Evolutionary conservation across 352 stramenopile species (phyloP).

Genomic region (Phytophthora megakarya): DNA sequence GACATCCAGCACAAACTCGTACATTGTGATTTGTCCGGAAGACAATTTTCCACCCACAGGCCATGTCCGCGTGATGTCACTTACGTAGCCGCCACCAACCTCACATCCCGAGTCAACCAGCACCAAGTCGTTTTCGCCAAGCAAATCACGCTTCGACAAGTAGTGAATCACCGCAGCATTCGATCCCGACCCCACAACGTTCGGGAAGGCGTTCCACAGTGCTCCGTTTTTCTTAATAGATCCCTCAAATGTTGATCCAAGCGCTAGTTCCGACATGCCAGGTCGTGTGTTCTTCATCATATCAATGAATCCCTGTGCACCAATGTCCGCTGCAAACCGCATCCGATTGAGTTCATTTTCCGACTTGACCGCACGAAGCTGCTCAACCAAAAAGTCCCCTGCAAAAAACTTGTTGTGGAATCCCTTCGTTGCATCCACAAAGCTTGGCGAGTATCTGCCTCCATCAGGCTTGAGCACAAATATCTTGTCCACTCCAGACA

Average conservation of each 20-base stretch:
- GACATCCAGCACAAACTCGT: slow-evolving; percentile 79
- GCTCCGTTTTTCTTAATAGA: slow-evolving; percentile 78
- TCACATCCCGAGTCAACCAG: slow-evolving; percentile 86
- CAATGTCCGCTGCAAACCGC: slow-evolving; percentile 75
- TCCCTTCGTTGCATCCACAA: slow-evolving; percentile 60
- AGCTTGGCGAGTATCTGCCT: slow-evolving; percentile 54
- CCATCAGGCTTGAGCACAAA: slow-evolving; percentile 72
- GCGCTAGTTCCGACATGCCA: slow-evolving; percentile 74
- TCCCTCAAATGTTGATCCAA: slow-evolving; percentile 72
- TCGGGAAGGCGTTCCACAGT: slow-evolving; percentile 82
- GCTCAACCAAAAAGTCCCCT: slow-evolving; percentile 78
- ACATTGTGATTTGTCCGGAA: slow-evolving; percentile 58
- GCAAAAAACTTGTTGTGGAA: slow-evolving; percentile 76
- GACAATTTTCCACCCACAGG: slow-evolving; percentile 55
- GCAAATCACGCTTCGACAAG: slow-evolving; percentile 68
- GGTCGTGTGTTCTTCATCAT: slow-evolving; percentile 75
- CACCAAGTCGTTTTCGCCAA: slow-evolving; percentile 71
- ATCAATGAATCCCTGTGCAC: slow-evolving; percentile 63
- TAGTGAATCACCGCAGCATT: slow-evolving; percentile 90
- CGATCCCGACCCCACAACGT: slow-evolving; percentile 73
- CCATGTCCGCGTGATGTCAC: slow-evolving; percentile 87
- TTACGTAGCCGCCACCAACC: slow-evolving; percentile 77
- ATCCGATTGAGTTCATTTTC: slow-evolving; percentile 76
- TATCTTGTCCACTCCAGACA: slow-evolving; percentile 63
- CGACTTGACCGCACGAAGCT: slow-evolving; percentile 77